These are phyloP conservation scores for Neurospora sp. DNA, from an alignment of 495 filamentous ascomycete genomes.

Conservation along the genomic window DNA sequence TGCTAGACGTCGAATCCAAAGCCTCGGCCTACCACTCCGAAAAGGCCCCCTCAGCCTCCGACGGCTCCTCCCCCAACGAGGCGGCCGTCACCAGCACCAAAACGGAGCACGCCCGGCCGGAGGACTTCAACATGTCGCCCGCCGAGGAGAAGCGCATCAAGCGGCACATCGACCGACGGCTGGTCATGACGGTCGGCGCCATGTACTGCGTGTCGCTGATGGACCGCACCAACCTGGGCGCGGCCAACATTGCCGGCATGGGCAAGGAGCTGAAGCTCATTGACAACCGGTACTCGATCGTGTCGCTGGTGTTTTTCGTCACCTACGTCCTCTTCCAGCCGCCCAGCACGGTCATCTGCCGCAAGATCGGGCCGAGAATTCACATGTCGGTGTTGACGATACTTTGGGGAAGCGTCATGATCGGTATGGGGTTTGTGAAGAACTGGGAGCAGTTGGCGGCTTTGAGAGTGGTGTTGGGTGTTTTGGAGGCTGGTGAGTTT, in stretches of 20 bases:
- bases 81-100: neutral
- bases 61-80: neutral
- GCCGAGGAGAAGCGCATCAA: constrained; percentile 40
- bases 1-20: neutral
- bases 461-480: constrained; percentile 48
- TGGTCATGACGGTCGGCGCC: constrained; percentile 53
- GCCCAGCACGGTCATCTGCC: constrained; percentile 44
- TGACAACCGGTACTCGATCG: constrained; percentile 39
- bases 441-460: constrained; percentile 41
- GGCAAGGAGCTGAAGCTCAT: constrained; percentile 40
- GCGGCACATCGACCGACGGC: constrained; percentile 48
- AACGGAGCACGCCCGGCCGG: neutral
- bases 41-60: neutral
- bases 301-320: constrained; percentile 57
- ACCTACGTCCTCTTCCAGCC: constrained; percentile 57
- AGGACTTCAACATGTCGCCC: constrained; percentile 24
- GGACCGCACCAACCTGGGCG: constrained; percentile 58
- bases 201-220: constrained; percentile 58
- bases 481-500: constrained; percentile 51
- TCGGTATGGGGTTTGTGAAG: constrained; percentile 52
- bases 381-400: constrained; percentile 46
- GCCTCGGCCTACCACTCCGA: neutral
- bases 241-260: constrained; percentile 55
- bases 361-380: constrained; percentile 50
- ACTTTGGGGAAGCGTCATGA: constrained; percentile 42